These are phyloP conservation scores for Iris macrosiphon DNA, from an alignment of 106 monocot genomes.

Conservation along the genomic window DNA sequence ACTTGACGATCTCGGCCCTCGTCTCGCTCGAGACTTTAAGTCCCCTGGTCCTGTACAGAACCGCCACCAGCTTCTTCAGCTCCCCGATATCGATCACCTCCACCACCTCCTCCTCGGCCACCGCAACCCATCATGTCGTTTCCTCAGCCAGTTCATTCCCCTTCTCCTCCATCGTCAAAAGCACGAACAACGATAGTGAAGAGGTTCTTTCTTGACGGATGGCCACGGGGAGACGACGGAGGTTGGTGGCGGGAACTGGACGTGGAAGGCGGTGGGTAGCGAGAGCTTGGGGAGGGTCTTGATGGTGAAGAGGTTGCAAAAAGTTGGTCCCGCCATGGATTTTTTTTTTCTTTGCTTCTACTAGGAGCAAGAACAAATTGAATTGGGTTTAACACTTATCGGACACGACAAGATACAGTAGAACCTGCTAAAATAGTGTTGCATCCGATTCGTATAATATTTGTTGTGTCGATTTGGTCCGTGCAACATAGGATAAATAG, in stretches of 20 bases:
- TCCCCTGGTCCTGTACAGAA: constrained; percentile 70
- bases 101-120: neutral
- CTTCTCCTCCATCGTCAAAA: constrained; percentile 17
- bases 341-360: no score
- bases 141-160: neutral
- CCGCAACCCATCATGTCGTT: neutral
- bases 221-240: neutral
- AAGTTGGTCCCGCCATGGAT: constrained; percentile 5
- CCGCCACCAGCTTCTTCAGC: constrained; percentile 48
- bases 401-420: no score
- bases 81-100: constrained; percentile 6
- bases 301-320: constrained; percentile 13
- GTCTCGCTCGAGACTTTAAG: constrained; percentile 76
- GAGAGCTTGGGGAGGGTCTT: neutral
- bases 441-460: no score
- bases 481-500: no score
- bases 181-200: constrained; percentile 5
- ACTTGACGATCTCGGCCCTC: constrained; percentile 77
- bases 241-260: neutral
- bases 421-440: no score
- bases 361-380: no score
- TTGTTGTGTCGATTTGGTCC: no score
- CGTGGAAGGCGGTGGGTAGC: neutral
- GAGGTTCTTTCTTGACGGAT: neutral
- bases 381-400: no score